These are phyloP conservation scores for Lycium barbarum DNA, from an alignment of 257 asterid genomes.

Conservation along the genomic window DNA sequence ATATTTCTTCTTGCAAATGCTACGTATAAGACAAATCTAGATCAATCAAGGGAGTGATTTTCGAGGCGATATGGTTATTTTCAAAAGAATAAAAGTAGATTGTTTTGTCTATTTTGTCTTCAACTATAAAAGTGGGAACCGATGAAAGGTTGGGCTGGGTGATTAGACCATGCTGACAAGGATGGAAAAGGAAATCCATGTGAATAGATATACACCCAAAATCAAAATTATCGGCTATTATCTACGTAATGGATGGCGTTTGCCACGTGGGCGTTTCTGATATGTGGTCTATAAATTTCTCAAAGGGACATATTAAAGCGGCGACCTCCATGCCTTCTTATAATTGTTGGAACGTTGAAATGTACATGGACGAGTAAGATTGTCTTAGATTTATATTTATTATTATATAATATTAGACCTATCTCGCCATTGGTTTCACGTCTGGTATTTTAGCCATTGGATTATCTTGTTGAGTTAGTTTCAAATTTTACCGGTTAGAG, in stretches of 20 bases:
- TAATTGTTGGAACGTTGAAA: too few species aligned
- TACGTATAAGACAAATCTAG: not conserved
- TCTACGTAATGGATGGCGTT: not conserved
- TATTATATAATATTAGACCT: too few species aligned
- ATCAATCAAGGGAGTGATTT: not conserved
- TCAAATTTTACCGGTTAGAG: too few species aligned
- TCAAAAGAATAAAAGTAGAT: not conserved
- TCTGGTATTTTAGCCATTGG: too few species aligned
- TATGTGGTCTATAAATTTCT: not conserved
- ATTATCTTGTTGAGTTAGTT: too few species aligned
- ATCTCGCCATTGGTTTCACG: too few species aligned
- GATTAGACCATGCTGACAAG: not conserved
- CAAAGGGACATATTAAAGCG: not conserved
- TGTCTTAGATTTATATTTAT: too few species aligned
- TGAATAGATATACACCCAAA: not conserved
- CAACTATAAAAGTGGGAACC: not conserved
- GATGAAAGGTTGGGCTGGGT: not conserved
- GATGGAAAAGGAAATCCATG: not conserved
- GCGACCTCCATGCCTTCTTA: too few species aligned
- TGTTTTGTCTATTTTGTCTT: not conserved
- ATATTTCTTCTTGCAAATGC: too few species aligned
- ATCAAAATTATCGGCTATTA: not conserved
- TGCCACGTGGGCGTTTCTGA: not conserved
- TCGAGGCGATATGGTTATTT: accelerated
- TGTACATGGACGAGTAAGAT: too few species aligned